Base-by-base conservation (phyloP, 768 basidiomycete genomes). In the Hemileccinum impolitum region DNA sequence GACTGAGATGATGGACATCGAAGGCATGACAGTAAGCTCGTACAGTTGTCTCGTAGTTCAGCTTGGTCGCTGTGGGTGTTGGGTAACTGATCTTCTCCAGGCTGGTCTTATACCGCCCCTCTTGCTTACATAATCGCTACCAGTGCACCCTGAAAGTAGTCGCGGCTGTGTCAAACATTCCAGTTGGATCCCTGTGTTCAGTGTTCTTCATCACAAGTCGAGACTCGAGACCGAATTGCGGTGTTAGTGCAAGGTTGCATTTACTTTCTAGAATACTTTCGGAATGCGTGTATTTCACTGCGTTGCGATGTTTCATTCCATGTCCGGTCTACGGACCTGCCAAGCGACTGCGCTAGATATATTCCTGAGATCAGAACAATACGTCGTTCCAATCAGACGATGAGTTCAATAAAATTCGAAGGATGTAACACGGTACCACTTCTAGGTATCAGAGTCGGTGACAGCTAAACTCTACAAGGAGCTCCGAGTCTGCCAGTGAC, bases 1-100 rank as follows among this genome's bases (percentile, higher is more conserved):
- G 9, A 51, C 41, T 0, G 64, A 57, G 36, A 62, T 51, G 49
- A 68, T 60, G 25, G 64, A 64, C 53, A 70, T 56, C 14, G 66
- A 68, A 17, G 66, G 58, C 57, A 60, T 62, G 41, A 19, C 26
- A 32, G 44, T 38, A 15, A 40, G 43, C 18, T 53, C 13, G 44
- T 39, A 25, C 23, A 31, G n/a, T 28, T 36, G 42, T 32, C 19
- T 42, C n/a, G 40, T 14, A 17, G 36, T 31, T 48, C 32, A 15
- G 18, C 31, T 32, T 32, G 38, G 48, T 48, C 39, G 34, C 36
- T 48, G 30, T 49, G 23, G 25, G 30, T 30, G 50, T 44, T 58
- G 46, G 38, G 40, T 34, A 26, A n/a, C 8, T 21, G 31, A n/a
- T 13, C 11, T 23, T 40, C 14, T 39, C 7, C 17, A 4, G 6